A percentile compares a stretch with the other conserved stretches of the same genome.
These are phyloP conservation scores for Saccharomycopsis vini DNA, from an alignment of 805 yeast genomes.

Conservation along the genomic window DNA sequence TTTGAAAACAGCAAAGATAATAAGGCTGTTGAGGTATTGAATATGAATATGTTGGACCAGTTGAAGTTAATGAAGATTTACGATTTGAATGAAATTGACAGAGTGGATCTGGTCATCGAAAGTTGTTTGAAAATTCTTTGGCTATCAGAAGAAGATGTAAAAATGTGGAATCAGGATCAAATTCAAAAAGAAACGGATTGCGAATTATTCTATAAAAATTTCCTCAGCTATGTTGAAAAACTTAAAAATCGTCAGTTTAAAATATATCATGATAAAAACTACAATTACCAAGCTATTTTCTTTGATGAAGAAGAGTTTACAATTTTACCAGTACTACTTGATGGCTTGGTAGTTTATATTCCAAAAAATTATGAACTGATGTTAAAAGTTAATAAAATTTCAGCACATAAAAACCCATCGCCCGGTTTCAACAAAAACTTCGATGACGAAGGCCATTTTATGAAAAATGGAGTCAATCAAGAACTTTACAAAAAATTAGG, in stretches of 20 bases:
- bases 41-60: neutral
- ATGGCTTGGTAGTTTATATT: conserved; percentile 3
- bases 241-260: too few relatives aligned
- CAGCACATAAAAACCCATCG: too few relatives aligned
- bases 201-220: neutral
- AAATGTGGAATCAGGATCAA: neutral
- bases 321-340: conserved; percentile 1
- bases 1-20: neutral
- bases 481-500: neutral
- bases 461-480: neutral
- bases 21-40: neutral
- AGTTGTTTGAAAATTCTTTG: neutral
- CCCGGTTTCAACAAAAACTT: too few relatives aligned
- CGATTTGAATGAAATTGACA: neutral
- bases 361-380: neutral
- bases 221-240: neutral
- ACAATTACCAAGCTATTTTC: neutral
- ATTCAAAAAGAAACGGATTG: neutral
- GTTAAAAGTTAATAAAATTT: neutral
- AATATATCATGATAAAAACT: neutral
- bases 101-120: neutral
- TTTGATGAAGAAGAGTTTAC: neutral
- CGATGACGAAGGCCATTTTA: too few relatives aligned
- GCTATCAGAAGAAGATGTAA: neutral
- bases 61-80: neutral